Evolutionary conservation across 2,329 filamentous ascomycete species (phyloP).

Genomic region (Diaporthe humulicola): DNA sequence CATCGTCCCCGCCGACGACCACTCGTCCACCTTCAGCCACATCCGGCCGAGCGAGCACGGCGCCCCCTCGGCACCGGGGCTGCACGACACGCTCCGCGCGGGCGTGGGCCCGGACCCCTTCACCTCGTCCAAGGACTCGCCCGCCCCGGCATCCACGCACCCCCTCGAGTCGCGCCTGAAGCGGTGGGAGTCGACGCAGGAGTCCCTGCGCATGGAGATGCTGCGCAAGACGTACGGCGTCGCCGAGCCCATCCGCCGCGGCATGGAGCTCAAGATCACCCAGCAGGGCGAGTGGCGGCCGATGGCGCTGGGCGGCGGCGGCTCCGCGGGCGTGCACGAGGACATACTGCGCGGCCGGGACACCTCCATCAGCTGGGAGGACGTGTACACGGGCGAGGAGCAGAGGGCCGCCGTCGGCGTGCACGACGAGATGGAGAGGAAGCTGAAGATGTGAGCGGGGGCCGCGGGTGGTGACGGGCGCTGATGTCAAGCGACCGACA

Average conservation of each 20-base stretch:
- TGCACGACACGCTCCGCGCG: slow-evolving; percentile 92
- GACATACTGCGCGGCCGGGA: slow-evolving; percentile 90
- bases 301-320: slow-evolving; percentile 73
- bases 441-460: slow-evolving; percentile 78
- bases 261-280: slow-evolving; percentile 95
- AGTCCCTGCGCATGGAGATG: slow-evolving; percentile 87
- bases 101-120: slow-evolving; percentile 77
- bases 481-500: neutral
- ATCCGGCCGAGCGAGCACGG: slow-evolving; percentile 68
- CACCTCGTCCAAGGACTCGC: slow-evolving; percentile 56
- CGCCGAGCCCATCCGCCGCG: slow-evolving; percentile 90
- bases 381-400: slow-evolving; percentile 88
- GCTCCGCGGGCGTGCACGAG: slow-evolving; percentile 80
- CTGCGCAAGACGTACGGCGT: slow-evolving; percentile 91
- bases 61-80: slow-evolving; percentile 91
- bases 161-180: slow-evolving; percentile 92
- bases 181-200: slow-evolving; percentile 91
- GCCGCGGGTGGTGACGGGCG: neutral
- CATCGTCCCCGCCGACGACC: slow-evolving; percentile 80
- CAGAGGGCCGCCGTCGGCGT: slow-evolving; percentile 78
- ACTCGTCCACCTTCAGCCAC: slow-evolving; percentile 77
- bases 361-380: slow-evolving; percentile 87
- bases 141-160: slow-evolving; percentile 77
- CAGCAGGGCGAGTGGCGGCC: slow-evolving; percentile 85
- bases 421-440: slow-evolving; percentile 94